phyloP scores from a whole-genome alignment of 164 flowering plant species.

The Berberis vulgaris region DNA sequence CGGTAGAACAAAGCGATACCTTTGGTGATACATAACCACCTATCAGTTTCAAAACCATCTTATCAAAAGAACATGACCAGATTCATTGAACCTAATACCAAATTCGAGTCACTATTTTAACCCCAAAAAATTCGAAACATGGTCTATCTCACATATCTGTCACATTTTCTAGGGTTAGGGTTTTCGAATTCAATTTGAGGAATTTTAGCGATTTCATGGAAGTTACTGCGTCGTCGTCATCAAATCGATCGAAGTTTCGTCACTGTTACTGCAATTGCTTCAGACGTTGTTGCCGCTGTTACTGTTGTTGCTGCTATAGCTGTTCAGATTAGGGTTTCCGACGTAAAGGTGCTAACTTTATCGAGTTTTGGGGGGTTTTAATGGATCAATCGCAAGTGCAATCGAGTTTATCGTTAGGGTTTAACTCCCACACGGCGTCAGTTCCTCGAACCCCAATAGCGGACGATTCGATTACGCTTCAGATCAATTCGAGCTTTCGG shows the following conservation, averaged over 20 bases:
- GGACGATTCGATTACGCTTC: conserved; percentile 36
- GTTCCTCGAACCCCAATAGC: conserved; percentile 11
- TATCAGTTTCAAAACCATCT: too few relatives aligned
- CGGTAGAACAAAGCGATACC: too few relatives aligned
- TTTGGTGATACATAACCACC: too few relatives aligned
- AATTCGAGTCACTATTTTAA: too few relatives aligned
- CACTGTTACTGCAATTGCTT: conserved; percentile 21
- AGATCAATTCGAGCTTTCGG: conserved; percentile 27
- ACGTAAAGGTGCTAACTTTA: neutral
- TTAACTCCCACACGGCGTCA: conserved; percentile 22
- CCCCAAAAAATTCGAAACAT: too few relatives aligned
- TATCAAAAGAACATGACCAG: too few relatives aligned
- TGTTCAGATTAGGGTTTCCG: conserved; percentile 12
- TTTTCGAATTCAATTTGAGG: neutral
- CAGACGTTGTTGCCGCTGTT: conserved; percentile 25
- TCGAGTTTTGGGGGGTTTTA: neutral
- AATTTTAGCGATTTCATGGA: conserved; percentile 22
- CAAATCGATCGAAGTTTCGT: conserved; percentile 14
- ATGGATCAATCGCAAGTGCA: conserved; percentile 44
- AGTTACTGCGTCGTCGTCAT: conserved; percentile 6
- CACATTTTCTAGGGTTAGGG: too few relatives aligned
- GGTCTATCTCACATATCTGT: too few relatives aligned
- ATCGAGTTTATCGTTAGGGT: conserved; percentile 39
- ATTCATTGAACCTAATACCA: too few relatives aligned
- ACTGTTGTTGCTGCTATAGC: conserved; percentile 40